phyloP scores from a whole-genome alignment of 768 basidiomycete species.

The Brasilioporus rufonigricans region DNA sequence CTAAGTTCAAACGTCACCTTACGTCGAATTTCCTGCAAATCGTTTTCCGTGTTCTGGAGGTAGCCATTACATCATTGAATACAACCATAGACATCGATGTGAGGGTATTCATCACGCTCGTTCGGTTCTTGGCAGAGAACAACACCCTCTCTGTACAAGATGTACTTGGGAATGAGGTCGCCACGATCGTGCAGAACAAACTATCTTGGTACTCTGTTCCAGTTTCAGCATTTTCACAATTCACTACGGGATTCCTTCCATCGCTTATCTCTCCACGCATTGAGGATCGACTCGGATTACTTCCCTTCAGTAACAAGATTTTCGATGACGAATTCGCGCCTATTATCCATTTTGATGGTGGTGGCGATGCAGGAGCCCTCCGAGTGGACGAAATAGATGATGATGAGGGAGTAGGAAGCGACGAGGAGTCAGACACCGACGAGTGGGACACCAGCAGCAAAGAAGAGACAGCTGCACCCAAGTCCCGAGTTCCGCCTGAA shows the following conservation, averaged over 20 bases:
- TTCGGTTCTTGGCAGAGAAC: constrained; percentile 36
- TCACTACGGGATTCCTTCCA: constrained; percentile 22
- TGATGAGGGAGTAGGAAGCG: constrained; percentile 19
- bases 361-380: constrained; percentile 3
- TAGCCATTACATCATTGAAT: constrained; percentile 17
- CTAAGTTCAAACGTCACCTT: constrained; percentile 33
- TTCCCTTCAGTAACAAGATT: constrained; percentile 42
- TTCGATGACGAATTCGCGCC: constrained; percentile 41
- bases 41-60: constrained; percentile 34
- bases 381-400: background rate
- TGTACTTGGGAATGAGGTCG: constrained; percentile 30
- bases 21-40: constrained; percentile 39
- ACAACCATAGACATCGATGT: constrained; percentile 51
- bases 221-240: constrained; percentile 17
- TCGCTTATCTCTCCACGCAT: background rate
- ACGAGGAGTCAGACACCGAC: constrained; percentile 16
- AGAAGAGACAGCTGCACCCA: background rate
- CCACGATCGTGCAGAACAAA: constrained; percentile 20
- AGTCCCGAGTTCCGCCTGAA: background rate
- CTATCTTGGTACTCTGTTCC: constrained; percentile 21
- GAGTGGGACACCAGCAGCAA: constrained; percentile 22
- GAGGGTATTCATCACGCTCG: constrained; percentile 45
- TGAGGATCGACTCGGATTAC: constrained; percentile 18
- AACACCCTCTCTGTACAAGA: constrained; percentile 18
- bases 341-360: constrained; percentile 24